Percentiles rank a stretch among this genome's conserved stretches.
phyloP scores from a whole-genome alignment of 2,329 filamentous ascomycete species.

The Cercospora citrullina region DNA sequence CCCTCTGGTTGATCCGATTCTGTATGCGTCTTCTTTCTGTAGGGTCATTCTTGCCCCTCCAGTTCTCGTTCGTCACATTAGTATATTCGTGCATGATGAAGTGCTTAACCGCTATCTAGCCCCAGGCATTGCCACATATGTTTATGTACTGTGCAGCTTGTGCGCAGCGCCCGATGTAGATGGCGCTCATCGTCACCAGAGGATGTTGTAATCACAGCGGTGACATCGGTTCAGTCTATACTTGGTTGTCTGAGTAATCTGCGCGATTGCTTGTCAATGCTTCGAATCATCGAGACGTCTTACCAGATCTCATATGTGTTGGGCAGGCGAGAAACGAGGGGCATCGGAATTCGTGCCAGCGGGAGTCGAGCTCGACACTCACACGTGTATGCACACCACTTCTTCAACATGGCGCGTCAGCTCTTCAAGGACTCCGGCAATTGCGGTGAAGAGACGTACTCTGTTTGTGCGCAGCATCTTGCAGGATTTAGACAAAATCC shows the following conservation, averaged over 20 bases:
- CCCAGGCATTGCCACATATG: background rate
- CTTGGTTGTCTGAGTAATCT: slow-evolving; percentile 6
- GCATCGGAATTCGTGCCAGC: background rate
- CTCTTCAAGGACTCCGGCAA: background rate
- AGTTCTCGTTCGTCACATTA: slow-evolving; percentile 32
- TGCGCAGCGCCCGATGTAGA: background rate
- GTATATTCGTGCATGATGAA: slow-evolving; percentile 4
- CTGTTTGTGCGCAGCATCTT: background rate
- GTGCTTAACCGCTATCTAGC: background rate
- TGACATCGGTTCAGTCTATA: background rate
- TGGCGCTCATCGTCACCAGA: background rate
- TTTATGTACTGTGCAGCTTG: background rate
- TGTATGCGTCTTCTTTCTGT: slow-evolving; percentile 36
- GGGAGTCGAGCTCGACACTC: background rate
- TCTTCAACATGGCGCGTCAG: background rate
- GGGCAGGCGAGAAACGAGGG: background rate
- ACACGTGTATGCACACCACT: background rate
- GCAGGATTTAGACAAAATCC: background rate
- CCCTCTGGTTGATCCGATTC: slow-evolving; percentile 37
- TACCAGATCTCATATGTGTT: background rate
- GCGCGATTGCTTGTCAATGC: background rate
- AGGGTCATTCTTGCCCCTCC: slow-evolving; percentile 37
- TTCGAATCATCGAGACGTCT: background rate
- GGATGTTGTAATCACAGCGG: background rate
- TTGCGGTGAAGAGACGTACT: background rate